Base-by-base conservation (phyloP, 2,329 filamentous ascomycete genomes). In the Aspergillus calidoustus region DNA sequence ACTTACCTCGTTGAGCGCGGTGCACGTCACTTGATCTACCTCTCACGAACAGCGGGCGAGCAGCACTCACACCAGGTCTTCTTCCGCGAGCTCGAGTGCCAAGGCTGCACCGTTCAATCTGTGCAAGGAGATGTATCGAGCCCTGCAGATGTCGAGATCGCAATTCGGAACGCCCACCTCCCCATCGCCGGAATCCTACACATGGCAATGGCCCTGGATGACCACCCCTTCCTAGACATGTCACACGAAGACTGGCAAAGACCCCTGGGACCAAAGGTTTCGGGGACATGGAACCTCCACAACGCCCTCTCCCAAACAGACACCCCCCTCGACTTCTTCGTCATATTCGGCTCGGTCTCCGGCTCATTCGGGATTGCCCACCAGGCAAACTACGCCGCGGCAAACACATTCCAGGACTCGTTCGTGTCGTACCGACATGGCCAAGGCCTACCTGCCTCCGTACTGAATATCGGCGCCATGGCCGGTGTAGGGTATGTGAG, bases 311-410 rank as follows among this genome's bases (percentile, higher is more conserved):
- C 5, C 11, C 17, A 30, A 17, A 25, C 38, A 11, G 31, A 61
- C 7, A 9, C 15, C 9, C 19, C 34, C 5, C 54, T 64, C 9
- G 55, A 63, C 44, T 61, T 66, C 28, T 63, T 66, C 31, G 57
- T 77, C 54, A 61, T 73, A n/a, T 68, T 74, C 8, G 72, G 68
- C 0, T 77, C 75, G 6, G 43, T 80, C 1, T 79, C 22, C 54
- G 62, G 3, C 30, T 55, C 25, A 25, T 59, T 30, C 49, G 81
- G 4, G 78, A 80, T 53, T 57, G 72, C 3, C 74, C 34, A 76
- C 22, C 69, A 83, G 54, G 72, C 79, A 5, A 79, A 76, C 57
- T 77, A 78, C 54, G 68, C 70, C 2, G 71, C 74, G 7, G 74
- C 64, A n/a, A 70, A 71, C 50, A 66, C 70, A 0, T 77, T 68